These are phyloP conservation scores for Endoconidiophora polonica DNA, from an alignment of 2,329 filamentous ascomycete species.

Conservation along the genomic window DNA sequence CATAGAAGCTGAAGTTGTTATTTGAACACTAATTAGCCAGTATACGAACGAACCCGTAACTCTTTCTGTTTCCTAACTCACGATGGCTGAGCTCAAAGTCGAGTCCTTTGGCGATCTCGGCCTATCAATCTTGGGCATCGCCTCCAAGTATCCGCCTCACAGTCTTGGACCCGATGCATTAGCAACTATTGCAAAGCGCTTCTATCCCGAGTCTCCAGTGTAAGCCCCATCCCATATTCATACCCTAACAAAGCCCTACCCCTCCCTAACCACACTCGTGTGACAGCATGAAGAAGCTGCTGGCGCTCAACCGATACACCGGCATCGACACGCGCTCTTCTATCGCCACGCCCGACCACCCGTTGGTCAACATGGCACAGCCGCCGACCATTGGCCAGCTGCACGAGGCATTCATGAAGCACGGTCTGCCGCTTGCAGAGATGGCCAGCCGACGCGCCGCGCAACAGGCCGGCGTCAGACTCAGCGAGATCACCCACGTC, in stretches of 20 bases:
- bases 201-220: slow-evolving; percentile 43
- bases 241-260: not conserved
- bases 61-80: too few relatives aligned
- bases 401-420: slow-evolving; percentile 36
- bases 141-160: slow-evolving; percentile 42
- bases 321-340: slow-evolving; percentile 48
- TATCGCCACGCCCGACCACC: slow-evolving; percentile 43
- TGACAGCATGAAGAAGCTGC: slow-evolving; percentile 42
- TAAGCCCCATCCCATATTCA: slow-evolving; percentile 22
- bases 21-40: too few relatives aligned
- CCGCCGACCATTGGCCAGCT: slow-evolving; percentile 37
- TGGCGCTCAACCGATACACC: slow-evolving; percentile 46
- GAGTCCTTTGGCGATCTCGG: slow-evolving; percentile 31
- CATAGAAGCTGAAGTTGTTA: too few relatives aligned
- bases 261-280: not conserved
- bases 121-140: slow-evolving; percentile 44
- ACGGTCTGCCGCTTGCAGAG: slow-evolving; percentile 41
- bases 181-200: slow-evolving; percentile 34
- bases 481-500: slow-evolving; percentile 44
- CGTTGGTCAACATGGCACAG: slow-evolving; percentile 38
- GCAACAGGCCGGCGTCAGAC: slow-evolving; percentile 33
- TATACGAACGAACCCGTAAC: too few relatives aligned
- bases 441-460: slow-evolving; percentile 38
- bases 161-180: slow-evolving; percentile 33
- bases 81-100: not conserved